Evolutionary conservation across 805 yeast genomes (phyloP).

Genomic region (Jamesozyma gamospora): DNA sequence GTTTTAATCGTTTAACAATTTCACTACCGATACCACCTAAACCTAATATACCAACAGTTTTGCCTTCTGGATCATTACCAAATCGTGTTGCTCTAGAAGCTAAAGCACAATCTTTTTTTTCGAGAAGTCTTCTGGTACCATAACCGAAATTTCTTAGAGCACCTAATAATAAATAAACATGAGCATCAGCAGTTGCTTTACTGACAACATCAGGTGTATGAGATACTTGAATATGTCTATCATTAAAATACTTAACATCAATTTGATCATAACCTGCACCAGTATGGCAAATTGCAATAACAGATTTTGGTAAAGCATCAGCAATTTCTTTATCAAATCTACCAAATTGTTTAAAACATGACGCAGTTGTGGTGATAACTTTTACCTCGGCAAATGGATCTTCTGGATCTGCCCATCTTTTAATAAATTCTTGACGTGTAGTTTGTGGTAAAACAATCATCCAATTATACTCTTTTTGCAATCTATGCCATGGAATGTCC

Average conservation of each 20-base stretch:
- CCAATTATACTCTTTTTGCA: constrained; percentile 30
- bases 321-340: constrained; percentile 55
- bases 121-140: constrained; percentile 44
- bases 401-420: constrained; percentile 23
- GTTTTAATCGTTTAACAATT: constrained; percentile 56
- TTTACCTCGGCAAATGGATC: constrained; percentile 27
- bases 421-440: constrained; percentile 30
- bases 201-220: constrained; percentile 60
- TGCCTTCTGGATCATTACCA: constrained; percentile 70
- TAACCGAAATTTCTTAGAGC: constrained; percentile 58
- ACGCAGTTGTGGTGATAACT: constrained; percentile 43
- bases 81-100: constrained; percentile 47
- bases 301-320: constrained; percentile 41
- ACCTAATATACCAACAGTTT: constrained; percentile 71
- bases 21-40: constrained; percentile 88
- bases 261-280: constrained; percentile 78
- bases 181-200: constrained; percentile 63
- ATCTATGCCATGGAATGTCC: constrained; percentile 53
- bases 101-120: constrained; percentile 51
- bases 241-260: constrained; percentile 44
- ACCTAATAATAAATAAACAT: constrained; percentile 50
- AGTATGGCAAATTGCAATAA: constrained; percentile 46
- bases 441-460: constrained; percentile 42
- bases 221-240: constrained; percentile 50
- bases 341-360: constrained; percentile 45